phyloP scores from a whole-genome alignment of 176 grass and related monocot genomes.

The Olyra latifolia region DNA sequence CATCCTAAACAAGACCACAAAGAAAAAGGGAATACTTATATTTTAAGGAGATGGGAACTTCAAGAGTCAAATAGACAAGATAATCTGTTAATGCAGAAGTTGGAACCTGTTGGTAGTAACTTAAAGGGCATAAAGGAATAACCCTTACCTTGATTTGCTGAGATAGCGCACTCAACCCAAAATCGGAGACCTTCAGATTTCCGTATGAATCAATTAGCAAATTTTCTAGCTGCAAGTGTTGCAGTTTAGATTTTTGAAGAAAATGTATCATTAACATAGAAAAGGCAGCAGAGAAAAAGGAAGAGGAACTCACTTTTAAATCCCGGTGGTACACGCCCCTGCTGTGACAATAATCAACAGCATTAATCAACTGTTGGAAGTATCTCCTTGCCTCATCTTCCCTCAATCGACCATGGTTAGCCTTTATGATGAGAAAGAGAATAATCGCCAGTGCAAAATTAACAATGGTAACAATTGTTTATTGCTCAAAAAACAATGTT shows the following conservation, averaged over 20 bases:
- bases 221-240: slow-evolving; percentile 79
- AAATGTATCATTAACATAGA: neutral
- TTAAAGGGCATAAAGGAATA: neutral
- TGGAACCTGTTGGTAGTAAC: neutral
- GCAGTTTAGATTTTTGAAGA: slow-evolving; percentile 29
- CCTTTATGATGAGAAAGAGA: slow-evolving; percentile 48
- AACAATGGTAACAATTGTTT: neutral
- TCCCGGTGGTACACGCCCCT: slow-evolving; percentile 98
- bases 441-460: neutral
- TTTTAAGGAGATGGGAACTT: neutral
- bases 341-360: slow-evolving; percentile 98
- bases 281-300: neutral
- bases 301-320: slow-evolving; percentile 62
- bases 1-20: slow-evolving; percentile 53
- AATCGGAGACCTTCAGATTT: slow-evolving; percentile 93
- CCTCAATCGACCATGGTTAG: slow-evolving; percentile 88
- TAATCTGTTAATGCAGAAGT: neutral
- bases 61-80: neutral
- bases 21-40: neutral
- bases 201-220: slow-evolving; percentile 73
- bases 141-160: slow-evolving; percentile 80
- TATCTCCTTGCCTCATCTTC: slow-evolving; percentile 94
- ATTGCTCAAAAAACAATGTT: too few relatives aligned
- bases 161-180: slow-evolving; percentile 86
- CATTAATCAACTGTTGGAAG: slow-evolving; percentile 96